Evolutionary conservation across 2,329 filamentous ascomycete species (phyloP).

Genomic region (Penicillium capsulatum): DNA sequence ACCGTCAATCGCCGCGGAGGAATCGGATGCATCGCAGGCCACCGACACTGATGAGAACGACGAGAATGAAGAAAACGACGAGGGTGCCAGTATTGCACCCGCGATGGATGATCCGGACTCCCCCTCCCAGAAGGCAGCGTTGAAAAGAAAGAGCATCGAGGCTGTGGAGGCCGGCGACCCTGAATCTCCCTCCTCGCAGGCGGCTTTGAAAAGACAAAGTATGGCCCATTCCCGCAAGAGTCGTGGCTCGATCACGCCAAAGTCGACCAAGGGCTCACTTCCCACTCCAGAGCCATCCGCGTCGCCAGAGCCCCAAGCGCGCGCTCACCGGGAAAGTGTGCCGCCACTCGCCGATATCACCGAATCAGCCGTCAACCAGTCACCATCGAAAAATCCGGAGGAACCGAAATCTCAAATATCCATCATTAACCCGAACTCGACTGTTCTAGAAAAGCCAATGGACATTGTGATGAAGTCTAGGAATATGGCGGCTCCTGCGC

Average conservation of each 20-base stretch:
- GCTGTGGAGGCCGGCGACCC: constrained; percentile 44
- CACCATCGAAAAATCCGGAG: constrained; percentile 42
- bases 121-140: constrained; percentile 49
- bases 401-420: constrained; percentile 49
- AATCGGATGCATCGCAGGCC: constrained; percentile 58
- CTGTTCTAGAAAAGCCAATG: constrained; percentile 81
- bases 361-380: constrained; percentile 59
- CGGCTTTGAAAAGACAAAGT: constrained; percentile 67
- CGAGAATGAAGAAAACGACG: constrained; percentile 24
- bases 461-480: constrained; percentile 89
- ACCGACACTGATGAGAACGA: constrained; percentile 48
- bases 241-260: constrained; percentile 40
- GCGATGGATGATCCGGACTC: constrained; percentile 48
- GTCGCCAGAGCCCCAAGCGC: constrained; percentile 47
- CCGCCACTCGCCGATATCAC: constrained; percentile 73
- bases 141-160: constrained; percentile 27
- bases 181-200: constrained; percentile 54
- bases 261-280: constrained; percentile 40
- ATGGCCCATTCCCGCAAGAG: constrained; percentile 41
- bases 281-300: constrained; percentile 51
- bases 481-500: constrained; percentile 58
- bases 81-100: constrained; percentile 29
- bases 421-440: constrained; percentile 70
- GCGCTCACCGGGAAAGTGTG: constrained; percentile 40
- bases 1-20: constrained; percentile 46